Base-by-base conservation (phyloP, 345 rosid species). In the Lagerstroemia speciosa region DNA sequence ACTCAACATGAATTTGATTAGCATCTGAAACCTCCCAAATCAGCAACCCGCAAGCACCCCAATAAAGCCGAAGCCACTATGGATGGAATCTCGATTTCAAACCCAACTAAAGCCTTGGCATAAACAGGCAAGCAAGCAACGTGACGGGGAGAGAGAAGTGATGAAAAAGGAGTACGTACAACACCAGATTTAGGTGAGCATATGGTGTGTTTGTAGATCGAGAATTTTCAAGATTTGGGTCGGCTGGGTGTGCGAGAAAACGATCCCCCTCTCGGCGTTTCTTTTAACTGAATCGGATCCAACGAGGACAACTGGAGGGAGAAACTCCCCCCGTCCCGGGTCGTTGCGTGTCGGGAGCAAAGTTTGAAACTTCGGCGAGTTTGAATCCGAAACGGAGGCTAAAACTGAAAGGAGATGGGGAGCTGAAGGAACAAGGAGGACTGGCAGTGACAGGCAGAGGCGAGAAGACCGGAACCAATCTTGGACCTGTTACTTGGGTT, bases 361-460 rank as follows among this genome's bases (percentile, higher is more conserved):
- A 65, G 67, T 65, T 65, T 65, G 67, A 65, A 65, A 65, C 45
- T 65, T 65, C 40, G 34, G 17, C 14, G 34, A 27, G 63, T 27
- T 27, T 58, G 63, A 30, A 14, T 27, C 27, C 34, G n/a, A 27
- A 58, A 58, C 14, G 34, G 63, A 30, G 34, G 62, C 32, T 57
- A 24, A 50, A 15, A 15, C 2, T 2, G n/a, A 11, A 27, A 29
- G 17, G 33, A n/a, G 62, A 0, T 6, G 60, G 2, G 3, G 9
- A 46, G 55, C 24, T 26, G 61, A 26, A 55, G 14, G 31, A 55
- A 26, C 61, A 26, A 1, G 61, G 61, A 48, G 24, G 24, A 48
- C 20, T 48, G 30, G 60, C 60, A n/a, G 60, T 53, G 24, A 2
- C 3, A 11, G 19, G 12, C 30, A 1, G 34, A 14, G n/a, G 50